Evolutionary conservation across 2,329 filamentous ascomycete genomes (phyloP), one percentile per base, ranked within the genome.

Genomic region (Coccinonectria pachysandricola): DNA sequence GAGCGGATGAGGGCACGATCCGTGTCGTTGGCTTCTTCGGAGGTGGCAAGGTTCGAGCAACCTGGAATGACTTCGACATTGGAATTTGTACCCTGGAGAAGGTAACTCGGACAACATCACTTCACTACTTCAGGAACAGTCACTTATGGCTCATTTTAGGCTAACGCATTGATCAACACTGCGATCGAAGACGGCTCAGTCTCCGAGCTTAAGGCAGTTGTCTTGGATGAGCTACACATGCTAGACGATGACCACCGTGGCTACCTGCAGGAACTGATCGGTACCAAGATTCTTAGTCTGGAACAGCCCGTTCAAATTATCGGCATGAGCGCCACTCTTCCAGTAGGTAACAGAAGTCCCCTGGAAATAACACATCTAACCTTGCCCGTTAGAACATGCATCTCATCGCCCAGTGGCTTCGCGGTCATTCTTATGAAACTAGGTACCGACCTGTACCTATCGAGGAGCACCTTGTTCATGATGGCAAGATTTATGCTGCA

Each of bases 191-290:
- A 86, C 36, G 73, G 69, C 44, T 71, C 64, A 4, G 67, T 84
- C 32, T 58, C 64, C n/a, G 64, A 73, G 12, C 56, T 87, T 21
- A 71, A 68, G 23, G 60, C 75, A 8, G 70, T 85, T 11, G 77
- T 86, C 9, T 59, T 86, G 17, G 81, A 87, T 42, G 81, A 87
- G 47, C 57, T 86, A n/a, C 81, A 87, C 48, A 85, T 87, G 79
- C 64, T 86, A 22, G 76, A 84, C 40, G 81, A 86, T 46, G 76
- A 79, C 35, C 69, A 77, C 38, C 71, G 81, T 8, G 81, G 81
- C 4, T 86, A 86, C 46, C 61, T 86, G 2, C 59, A 86, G 28
- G 81, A 87, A 46, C 59, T 86, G 5, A 71, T 84, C 54, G 73
- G 76, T 5, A 80, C 79, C 4, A 86, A 86, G 45, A 46, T 86